Conservation (phyloP, 768 basidiomycete species). For the Sutorius australiensis region DNA sequence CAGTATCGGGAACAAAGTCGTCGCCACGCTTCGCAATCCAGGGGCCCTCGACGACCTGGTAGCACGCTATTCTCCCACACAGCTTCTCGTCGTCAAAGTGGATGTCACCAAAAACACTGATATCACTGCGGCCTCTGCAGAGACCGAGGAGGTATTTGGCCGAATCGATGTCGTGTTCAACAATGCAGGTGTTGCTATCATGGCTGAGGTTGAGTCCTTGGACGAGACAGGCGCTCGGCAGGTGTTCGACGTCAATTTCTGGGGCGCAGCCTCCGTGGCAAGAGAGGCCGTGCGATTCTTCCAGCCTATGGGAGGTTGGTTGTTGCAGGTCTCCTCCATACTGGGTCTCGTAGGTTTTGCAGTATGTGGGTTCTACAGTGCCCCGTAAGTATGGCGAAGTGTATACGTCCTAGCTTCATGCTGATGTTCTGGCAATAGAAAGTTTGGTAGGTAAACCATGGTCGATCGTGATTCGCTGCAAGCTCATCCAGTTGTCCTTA, state of each 20-base stretch:
- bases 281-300: not conserved
- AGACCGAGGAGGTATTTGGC: too few relatives aligned
- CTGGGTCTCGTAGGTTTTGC: not conserved
- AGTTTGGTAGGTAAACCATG: not conserved
- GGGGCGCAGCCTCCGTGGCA: not conserved
- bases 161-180: too few relatives aligned
- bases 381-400: too few relatives aligned
- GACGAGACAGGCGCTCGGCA: not conserved
- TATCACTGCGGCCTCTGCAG: not conserved
- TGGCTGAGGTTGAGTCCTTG: not conserved
- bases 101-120: not conserved
- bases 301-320: not conserved
- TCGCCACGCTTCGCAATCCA: too few relatives aligned
- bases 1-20: not conserved
- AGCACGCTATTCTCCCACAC: not conserved
- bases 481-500: not conserved
- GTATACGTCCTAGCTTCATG: not conserved
- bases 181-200: not conserved
- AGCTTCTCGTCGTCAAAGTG: not conserved
- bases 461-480: not conserved
- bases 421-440: not conserved
- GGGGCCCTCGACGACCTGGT: too few relatives aligned
- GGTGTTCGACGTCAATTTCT: not conserved
- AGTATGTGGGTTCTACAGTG: not conserved
- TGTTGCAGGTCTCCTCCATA: not conserved